Evolutionary conservation across 1,139 yeast species (phyloP).

Genomic region (Saccharomyces pastorianus): DNA sequence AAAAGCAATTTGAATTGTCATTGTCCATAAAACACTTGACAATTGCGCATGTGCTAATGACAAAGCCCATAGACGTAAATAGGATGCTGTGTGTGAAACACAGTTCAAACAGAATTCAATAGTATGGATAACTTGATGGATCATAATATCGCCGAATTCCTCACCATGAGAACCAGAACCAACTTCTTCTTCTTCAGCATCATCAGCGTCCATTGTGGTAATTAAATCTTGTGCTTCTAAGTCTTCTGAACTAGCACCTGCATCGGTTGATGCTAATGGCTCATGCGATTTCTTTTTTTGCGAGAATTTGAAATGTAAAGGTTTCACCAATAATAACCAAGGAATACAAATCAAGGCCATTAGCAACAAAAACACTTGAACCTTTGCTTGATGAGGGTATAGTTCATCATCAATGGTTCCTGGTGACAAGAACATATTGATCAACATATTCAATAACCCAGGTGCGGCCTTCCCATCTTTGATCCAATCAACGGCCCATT

Average conservation of each 20-base stretch:
- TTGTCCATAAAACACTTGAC: slow-evolving; percentile 88
- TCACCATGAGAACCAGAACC: slow-evolving; percentile 46
- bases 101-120: slow-evolving; percentile 96
- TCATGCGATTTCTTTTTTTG: slow-evolving; percentile 27
- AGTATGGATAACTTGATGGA: slow-evolving; percentile 96
- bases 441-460: slow-evolving; percentile 86
- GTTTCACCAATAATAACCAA: slow-evolving; percentile 83
- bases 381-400: slow-evolving; percentile 73
- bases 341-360: slow-evolving; percentile 89
- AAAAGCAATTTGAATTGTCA: slow-evolving; percentile 86
- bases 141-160: slow-evolving; percentile 86
- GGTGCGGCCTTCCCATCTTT: slow-evolving; percentile 74
- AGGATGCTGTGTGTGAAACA: slow-evolving; percentile 97
- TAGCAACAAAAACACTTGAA: slow-evolving; percentile 66
- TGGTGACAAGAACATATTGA: slow-evolving; percentile 91
- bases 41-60: slow-evolving; percentile 97
- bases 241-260: slow-evolving; percentile 20
- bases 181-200: slow-evolving; percentile 35
- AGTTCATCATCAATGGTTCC: slow-evolving; percentile 78
- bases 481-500: slow-evolving; percentile 93
- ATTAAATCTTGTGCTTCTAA: slow-evolving; percentile 20
- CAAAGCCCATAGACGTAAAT: slow-evolving; percentile 92
- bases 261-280: slow-evolving; percentile 25
- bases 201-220: slow-evolving; percentile 11
- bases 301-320: slow-evolving; percentile 55